These are phyloP conservation scores for Saturnispora silvae DNA, from an alignment of 805 yeast species.

Conservation along the genomic window DNA sequence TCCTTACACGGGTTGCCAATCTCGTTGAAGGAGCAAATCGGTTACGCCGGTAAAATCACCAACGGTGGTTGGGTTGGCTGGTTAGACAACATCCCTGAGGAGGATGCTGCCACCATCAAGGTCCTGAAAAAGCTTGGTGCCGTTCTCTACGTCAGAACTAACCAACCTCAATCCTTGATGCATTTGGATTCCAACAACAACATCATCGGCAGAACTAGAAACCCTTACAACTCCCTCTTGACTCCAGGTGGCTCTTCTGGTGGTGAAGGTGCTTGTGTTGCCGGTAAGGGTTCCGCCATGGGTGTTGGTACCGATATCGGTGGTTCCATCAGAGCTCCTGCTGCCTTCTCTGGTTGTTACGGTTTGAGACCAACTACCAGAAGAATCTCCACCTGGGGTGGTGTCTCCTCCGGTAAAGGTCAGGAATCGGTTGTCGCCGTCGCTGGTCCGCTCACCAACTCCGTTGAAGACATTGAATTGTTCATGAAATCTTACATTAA, in stretches of 20 bases:
- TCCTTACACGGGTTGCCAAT: slow-evolving; percentile 64
- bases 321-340: slow-evolving; percentile 59
- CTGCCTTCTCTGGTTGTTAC: slow-evolving; percentile 50
- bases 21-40: slow-evolving; percentile 57
- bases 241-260: slow-evolving; percentile 68
- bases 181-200: slow-evolving; percentile 54
- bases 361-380: slow-evolving; percentile 57
- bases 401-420: slow-evolving; percentile 47
- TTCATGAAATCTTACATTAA: slow-evolving; percentile 56
- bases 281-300: slow-evolving; percentile 47
- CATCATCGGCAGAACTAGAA: slow-evolving; percentile 48
- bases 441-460: slow-evolving; percentile 57
- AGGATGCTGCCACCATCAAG: slow-evolving; percentile 38
- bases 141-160: slow-evolving; percentile 53
- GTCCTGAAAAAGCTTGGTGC: slow-evolving; percentile 45
- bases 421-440: slow-evolving; percentile 58
- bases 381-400: slow-evolving; percentile 38
- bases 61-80: slow-evolving; percentile 50
- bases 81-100: slow-evolving; percentile 36
- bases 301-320: slow-evolving; percentile 62
- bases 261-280: slow-evolving; percentile 59
- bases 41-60: slow-evolving; percentile 41
- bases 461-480: slow-evolving; percentile 55
- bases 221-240: slow-evolving; percentile 45
- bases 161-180: slow-evolving; percentile 63